Conservation (phyloP, 73 alveolate species). For the Tetrahymena malaccensis region DNA sequence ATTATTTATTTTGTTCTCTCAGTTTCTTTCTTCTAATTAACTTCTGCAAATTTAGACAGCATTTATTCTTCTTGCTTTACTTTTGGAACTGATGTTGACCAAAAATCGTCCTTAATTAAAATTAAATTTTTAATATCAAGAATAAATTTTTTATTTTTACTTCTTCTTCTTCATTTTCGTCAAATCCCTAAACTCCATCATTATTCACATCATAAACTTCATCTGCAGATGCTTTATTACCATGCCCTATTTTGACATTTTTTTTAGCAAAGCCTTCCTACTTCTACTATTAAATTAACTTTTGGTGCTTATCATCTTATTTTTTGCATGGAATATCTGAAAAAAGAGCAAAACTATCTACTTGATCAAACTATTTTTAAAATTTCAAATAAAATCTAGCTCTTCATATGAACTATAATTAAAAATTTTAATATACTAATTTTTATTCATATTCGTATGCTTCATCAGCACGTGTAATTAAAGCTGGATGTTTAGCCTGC, state of each 20-base stretch:
- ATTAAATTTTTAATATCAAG: background rate
- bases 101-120: background rate
- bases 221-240: slow-evolving; percentile 13
- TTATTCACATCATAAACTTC: slow-evolving; percentile 27
- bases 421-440: background rate
- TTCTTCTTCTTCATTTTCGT: slow-evolving; percentile 1
- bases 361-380: background rate
- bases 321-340: background rate
- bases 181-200: slow-evolving; percentile 3
- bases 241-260: background rate
- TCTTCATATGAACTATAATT: too few species aligned
- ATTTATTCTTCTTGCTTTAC: background rate
- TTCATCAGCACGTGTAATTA: background rate
- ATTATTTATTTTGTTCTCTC: background rate
- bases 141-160: slow-evolving; percentile 8
- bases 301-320: background rate
- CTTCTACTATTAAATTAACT: background rate
- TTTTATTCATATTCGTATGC: background rate
- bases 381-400: too few species aligned
- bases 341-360: background rate
- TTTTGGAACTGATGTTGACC: background rate
- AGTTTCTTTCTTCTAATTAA: background rate
- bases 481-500: background rate
- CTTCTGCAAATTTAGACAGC: background rate
- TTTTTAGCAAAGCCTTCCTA: background rate